Conservation (phyloP, 2,329 filamentous ascomycete genomes). For the Neodidymelliopsis sp. region DNA sequence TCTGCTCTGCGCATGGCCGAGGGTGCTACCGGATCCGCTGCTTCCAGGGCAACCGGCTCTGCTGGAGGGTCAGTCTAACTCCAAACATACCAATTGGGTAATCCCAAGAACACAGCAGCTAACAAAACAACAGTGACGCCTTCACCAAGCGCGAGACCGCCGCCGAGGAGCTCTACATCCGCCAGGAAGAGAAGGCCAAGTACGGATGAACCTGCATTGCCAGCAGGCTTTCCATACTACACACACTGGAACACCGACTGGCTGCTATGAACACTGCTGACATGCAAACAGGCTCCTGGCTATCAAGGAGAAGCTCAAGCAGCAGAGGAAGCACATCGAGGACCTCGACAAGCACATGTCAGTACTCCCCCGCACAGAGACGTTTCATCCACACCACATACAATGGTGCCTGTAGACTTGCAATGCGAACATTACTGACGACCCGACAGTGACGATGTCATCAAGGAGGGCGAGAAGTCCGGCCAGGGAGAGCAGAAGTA, state of each 20-base stretch:
- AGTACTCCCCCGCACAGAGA: constrained; percentile 40
- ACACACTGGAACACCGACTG: not conserved
- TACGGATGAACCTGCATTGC: constrained; percentile 30
- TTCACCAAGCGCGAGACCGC: constrained; percentile 94
- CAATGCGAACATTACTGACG: constrained; percentile 24
- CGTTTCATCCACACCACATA: not conserved
- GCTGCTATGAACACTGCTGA: constrained; percentile 20
- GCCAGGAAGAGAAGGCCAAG: constrained; percentile 90
- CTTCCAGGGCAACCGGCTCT: constrained; percentile 51
- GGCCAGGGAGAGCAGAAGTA: constrained; percentile 70
- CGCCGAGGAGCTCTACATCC: constrained; percentile 83
- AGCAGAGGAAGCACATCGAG: constrained; percentile 84
- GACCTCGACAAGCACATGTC: constrained; percentile 89
- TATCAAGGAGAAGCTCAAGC: constrained; percentile 72
- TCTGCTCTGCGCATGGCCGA: constrained; percentile 54
- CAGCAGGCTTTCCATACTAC: not conserved
- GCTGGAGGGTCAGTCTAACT: constrained; percentile 43
- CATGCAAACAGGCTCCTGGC: constrained; percentile 64
- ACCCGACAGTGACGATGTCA: constrained; percentile 74
- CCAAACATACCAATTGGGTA: constrained; percentile 1
- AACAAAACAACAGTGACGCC: constrained; percentile 69
- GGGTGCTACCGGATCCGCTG: constrained; percentile 55
- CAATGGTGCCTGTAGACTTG: not conserved
- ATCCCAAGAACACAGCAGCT: not conserved
- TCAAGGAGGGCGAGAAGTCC: constrained; percentile 67